Conservation (phyloP, 208 protist species). For the Vickermania ingenoplastis region DNA sequence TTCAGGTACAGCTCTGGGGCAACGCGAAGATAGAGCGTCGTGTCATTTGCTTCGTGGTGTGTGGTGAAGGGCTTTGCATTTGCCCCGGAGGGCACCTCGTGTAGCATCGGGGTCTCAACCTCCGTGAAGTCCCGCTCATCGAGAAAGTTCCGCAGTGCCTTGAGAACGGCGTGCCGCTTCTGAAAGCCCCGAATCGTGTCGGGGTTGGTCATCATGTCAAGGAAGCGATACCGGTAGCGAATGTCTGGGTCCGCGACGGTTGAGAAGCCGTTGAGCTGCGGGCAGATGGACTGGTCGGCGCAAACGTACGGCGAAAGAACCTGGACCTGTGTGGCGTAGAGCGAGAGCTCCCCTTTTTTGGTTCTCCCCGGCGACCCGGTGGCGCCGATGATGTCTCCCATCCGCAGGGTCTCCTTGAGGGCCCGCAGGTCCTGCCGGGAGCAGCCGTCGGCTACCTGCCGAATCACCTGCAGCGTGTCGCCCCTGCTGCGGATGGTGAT, state of each 20-base stretch:
- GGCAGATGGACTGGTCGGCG: constrained; percentile 74
- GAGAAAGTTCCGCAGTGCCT: constrained; percentile 63
- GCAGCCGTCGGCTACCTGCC: constrained; percentile 38
- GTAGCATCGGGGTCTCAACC: constrained; percentile 93
- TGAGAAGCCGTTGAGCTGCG: constrained; percentile 58
- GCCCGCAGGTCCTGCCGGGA: constrained; percentile 39
- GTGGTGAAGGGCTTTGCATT: constrained; percentile 90
- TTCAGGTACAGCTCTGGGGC: constrained; percentile 94
- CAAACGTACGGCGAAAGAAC: constrained; percentile 79
- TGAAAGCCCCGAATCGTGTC: constrained; percentile 32
- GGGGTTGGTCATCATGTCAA: constrained; percentile 83
- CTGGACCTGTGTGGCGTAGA: constrained; percentile 39
- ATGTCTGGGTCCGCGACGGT: constrained; percentile 62
- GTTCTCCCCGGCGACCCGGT: constrained; percentile 64
- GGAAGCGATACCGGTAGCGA: constrained; percentile 81
- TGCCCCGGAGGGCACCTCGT: constrained; percentile 81
- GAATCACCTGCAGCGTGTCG: constrained; percentile 58
- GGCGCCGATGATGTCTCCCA: constrained; percentile 84
- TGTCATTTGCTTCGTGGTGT: constrained; percentile 82
- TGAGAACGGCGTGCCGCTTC: constrained; percentile 49
- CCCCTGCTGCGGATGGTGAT: constrained; percentile 57
- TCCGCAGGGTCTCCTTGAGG: constrained; percentile 30
- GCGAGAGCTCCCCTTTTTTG: constrained; percentile 74
- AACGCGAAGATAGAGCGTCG: constrained; percentile 77
- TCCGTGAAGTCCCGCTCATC: constrained; percentile 75